Conservation (phyloP, 2,329 filamentous ascomycete species). For the Pestalotiopsis sp. region DNA sequence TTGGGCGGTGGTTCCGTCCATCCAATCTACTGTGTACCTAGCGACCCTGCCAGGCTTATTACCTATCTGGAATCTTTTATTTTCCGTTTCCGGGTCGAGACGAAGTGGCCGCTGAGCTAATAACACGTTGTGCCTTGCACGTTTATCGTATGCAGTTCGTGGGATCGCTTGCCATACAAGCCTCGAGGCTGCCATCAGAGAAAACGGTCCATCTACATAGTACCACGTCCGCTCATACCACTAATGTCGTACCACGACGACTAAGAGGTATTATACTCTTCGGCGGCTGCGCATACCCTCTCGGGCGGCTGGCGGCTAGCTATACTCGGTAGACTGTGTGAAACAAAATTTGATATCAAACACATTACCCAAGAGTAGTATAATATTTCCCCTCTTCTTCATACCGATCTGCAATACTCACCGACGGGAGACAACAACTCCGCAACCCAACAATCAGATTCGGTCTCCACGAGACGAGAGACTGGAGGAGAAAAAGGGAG, state of each 20-base stretch:
- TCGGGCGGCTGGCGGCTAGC: too few species aligned
- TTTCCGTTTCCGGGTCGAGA: not conserved
- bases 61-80: not conserved
- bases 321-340: not conserved
- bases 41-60: too few species aligned
- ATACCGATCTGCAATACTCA: not conserved
- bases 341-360: not conserved
- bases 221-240: too few species aligned
- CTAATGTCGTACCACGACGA: too few species aligned
- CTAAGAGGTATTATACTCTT: too few species aligned
- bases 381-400: not conserved
- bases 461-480: not conserved
- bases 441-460: not conserved
- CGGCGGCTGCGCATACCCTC: too few species aligned
- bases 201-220: too few species aligned
- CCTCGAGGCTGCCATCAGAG: too few species aligned
- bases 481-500: not conserved
- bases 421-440: not conserved
- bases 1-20: too few species aligned
- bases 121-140: not conserved
- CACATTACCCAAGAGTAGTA: not conserved
- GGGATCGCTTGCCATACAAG: not conserved
- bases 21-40: too few species aligned
- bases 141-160: not conserved
- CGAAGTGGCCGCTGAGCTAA: not conserved